A percentile compares a stretch with the other conserved stretches of the same genome.
phyloP scores from a whole-genome alignment of 441 rosid species.

The Iberis amara region DNA sequence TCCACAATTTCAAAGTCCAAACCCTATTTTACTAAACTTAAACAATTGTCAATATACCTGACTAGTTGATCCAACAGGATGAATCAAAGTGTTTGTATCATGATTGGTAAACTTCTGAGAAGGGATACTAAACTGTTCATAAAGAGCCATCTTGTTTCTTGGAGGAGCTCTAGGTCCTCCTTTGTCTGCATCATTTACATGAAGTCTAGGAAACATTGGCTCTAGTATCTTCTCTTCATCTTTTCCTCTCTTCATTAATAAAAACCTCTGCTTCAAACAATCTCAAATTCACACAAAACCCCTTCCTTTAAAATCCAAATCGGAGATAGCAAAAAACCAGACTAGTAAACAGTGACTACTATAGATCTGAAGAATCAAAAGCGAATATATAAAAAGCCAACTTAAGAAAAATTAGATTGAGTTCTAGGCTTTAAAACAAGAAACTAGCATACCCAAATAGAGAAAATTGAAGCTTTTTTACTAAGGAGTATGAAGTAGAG shows the following conservation, averaged over 20 bases:
- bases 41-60: too few relatives aligned
- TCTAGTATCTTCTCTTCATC: conserved; percentile 59
- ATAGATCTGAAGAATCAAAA: conserved; percentile 15
- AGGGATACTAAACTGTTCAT: conserved; percentile 84
- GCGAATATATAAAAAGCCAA: too few relatives aligned
- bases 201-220: conserved; percentile 87
- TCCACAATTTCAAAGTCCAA: too few relatives aligned
- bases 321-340: background rate
- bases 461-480: background rate
- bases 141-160: conserved; percentile 95
- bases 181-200: conserved; percentile 77
- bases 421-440: background rate
- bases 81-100: conserved; percentile 29
- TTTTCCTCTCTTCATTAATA: conserved; percentile 63
- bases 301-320: background rate
- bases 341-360: background rate
- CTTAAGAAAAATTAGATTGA: conserved; percentile 6
- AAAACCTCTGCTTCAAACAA: too few relatives aligned
- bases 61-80: conserved; percentile 38
- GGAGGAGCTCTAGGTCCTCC: conserved; percentile 98
- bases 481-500: too few relatives aligned
- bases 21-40: too few relatives aligned
- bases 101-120: conserved; percentile 57
- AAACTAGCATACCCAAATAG: conserved; percentile 16
- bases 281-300: too few relatives aligned